Evolutionary conservation across 805 yeast species (phyloP).

Genomic region (Metschnikowia arizonensis): DNA sequence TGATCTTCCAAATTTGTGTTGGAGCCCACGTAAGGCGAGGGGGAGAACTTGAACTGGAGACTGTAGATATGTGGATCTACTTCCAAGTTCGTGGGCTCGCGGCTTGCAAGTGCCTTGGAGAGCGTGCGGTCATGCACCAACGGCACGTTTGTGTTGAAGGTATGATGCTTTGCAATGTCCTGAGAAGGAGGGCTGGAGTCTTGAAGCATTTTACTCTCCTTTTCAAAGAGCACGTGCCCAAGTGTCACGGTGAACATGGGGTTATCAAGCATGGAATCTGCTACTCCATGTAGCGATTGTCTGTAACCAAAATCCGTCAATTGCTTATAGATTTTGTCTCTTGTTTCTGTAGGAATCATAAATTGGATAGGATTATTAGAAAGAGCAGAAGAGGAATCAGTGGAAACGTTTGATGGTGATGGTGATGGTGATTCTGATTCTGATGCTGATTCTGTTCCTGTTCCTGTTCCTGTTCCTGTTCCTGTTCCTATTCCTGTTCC

Average conservation of each 20-base stretch:
- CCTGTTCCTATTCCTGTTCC: too few relatives aligned
- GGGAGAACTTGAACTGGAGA: constrained; percentile 45
- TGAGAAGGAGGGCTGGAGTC: background rate
- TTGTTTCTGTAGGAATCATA: constrained; percentile 1
- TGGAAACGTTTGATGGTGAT: too few relatives aligned
- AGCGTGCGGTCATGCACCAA: constrained; percentile 30
- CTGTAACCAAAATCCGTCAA: constrained; percentile 27
- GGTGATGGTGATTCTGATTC: too few relatives aligned
- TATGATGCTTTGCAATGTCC: constrained; percentile 9
- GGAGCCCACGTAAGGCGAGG: constrained; percentile 34
- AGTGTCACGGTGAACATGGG: constrained; percentile 36
- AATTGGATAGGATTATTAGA: too few relatives aligned
- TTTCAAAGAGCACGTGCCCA: constrained; percentile 36
- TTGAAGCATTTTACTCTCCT: constrained; percentile 1
- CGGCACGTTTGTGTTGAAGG: constrained; percentile 34
- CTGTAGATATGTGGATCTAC: constrained; percentile 29
- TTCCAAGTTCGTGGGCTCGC: constrained; percentile 11
- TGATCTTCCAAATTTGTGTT: constrained; percentile 14
- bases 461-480: too few relatives aligned
- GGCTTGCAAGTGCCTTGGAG: constrained; percentile 25
- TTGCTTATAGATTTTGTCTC: constrained; percentile 22
- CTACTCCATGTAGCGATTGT: constrained; percentile 21
- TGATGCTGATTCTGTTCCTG: too few relatives aligned
- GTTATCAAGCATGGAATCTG: constrained; percentile 15
- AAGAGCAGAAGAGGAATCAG: too few relatives aligned